Base-by-base conservation (phyloP, 148 eudicot genomes). In the Chenopodium formosanum region DNA sequence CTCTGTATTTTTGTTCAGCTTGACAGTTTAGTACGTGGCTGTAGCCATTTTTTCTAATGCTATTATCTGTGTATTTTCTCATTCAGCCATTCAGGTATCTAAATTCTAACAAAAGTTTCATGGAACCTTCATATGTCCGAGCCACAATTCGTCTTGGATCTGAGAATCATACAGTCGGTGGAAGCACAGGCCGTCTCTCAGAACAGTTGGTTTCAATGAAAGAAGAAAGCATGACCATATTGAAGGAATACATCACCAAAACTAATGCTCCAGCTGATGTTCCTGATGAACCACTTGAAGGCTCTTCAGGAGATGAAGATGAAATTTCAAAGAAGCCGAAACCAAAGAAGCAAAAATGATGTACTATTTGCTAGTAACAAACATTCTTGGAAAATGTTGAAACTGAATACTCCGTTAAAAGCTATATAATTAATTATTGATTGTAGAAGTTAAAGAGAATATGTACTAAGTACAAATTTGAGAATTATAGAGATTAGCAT, bases 251-350 rank as follows among this genome's bases (percentile, higher is more conserved):
- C 83, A 92, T 95, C 56, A 92, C 97, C 70, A 88, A 82, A 76
- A 91, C 94, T 80, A 94, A 95, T 79, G 93, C 92, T 66, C 97
- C 97, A 53, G 91, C 88, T 83, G 98, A 94, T 52, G 97, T 94
- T 46, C 99, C 98, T 56, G 97, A 94, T 82, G 98, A 94, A 85
- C 86, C 88, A 44, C 95, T 91, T 32, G 99, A 90, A 47, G 84
- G 84, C 53, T 89, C 90, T 17, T 94, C 95, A 12, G 98, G 91
- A 29, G 94, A 91, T 31, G 95, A 90, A 50, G 88, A 70, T 76
- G 93, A 87, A 70, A 79, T 85, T 69, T 14, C 84, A 48, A 80
- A 82, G 56, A 91, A 91, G 83, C 89, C 89, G n/a, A 92, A 92
- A 79, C 76, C 94, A 37, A 92, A 94, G 90, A 95, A 91, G 83